Evolutionary conservation across 116 monocot genomes (phyloP).

Genomic region (Iris pallida): DNA sequence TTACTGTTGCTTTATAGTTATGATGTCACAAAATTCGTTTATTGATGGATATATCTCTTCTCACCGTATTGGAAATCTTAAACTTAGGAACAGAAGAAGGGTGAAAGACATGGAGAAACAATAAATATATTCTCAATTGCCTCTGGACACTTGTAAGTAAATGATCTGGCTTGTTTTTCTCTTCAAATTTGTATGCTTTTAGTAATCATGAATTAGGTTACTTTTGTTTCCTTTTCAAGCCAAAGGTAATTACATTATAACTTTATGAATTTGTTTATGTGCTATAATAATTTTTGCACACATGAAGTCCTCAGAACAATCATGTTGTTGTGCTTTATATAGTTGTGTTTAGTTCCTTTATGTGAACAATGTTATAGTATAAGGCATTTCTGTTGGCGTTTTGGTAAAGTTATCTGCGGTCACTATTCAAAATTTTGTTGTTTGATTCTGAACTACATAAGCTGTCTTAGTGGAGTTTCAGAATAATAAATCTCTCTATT

Average conservation of each 20-base stretch:
- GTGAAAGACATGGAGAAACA: conserved; percentile 64
- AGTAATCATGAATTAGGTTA: background rate
- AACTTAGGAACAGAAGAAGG: conserved; percentile 34
- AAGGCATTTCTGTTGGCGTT: too few relatives aligned
- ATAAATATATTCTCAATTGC: conserved; percentile 99
- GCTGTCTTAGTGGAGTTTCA: too few relatives aligned
- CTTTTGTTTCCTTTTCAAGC: background rate
- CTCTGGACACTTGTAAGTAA: conserved; percentile 90
- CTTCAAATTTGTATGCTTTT: background rate
- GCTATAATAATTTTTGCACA: background rate
- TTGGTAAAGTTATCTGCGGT: too few relatives aligned
- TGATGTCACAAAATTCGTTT: background rate
- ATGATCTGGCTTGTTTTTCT: conserved; percentile 4
- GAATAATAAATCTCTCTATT: too few relatives aligned
- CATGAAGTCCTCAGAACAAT: too few relatives aligned
- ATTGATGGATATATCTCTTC: background rate
- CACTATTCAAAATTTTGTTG: too few relatives aligned
- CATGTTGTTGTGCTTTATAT: too few relatives aligned
- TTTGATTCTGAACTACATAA: too few relatives aligned
- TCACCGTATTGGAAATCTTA: background rate
- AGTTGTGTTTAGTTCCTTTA: too few relatives aligned
- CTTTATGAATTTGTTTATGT: conserved; percentile 1
- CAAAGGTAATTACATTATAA: background rate
- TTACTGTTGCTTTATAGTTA: too few relatives aligned
- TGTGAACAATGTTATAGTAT: too few relatives aligned